Evolutionary conservation across 2,329 filamentous ascomycete genomes (phyloP), one percentile per base, ranked within the genome.

Genomic region (Colletotrichum sp.): DNA sequence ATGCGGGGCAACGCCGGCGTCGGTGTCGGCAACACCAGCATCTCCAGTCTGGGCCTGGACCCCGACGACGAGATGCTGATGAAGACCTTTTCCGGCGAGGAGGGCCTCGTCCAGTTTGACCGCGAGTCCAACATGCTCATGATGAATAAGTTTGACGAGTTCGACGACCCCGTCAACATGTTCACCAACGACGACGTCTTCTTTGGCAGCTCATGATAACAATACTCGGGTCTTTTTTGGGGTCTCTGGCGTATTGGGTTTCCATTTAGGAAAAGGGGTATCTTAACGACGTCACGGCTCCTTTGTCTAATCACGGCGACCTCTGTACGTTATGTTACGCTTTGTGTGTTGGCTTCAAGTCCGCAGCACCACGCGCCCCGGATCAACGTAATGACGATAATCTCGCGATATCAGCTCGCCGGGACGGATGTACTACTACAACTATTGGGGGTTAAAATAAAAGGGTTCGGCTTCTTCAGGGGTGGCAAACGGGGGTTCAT

Each of bases 101-200:
- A 87, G 24, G 82, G 84, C 32, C 82, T 89, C 44, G 84, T 86
- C 16, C 85, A 83, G 72, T 82, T 89, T 10, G 87, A 89, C 73
- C 84, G 85, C 52, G 88, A 90, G 49, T 81, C 87, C 34, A 86
- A 83, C 81, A 86, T 89, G 85, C 82, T 89, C 68, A 86, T 89
- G 84, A 86, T 89, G 80, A 85, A 83, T 82, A 90, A 90, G 82
- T 90, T 90, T 79, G 89, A 90, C 69, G 90, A 89, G 59, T 90
- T 88, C 70, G 87, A 89, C 76, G 86, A 84, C 72, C 79, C 83
- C 7, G 87, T 88, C 36, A 85, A 85, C 81, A 89, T 92, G 88
- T 90, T 91, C 78, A 86, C 84, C 32, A 85, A 84, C 76, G 88
- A 90, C 71, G 89, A 91, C 76, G 83, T 90, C 71, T 90, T 91